Evolutionary conservation across 2,329 filamentous ascomycete species (phyloP).

Genomic region (Elsinoe australis): DNA sequence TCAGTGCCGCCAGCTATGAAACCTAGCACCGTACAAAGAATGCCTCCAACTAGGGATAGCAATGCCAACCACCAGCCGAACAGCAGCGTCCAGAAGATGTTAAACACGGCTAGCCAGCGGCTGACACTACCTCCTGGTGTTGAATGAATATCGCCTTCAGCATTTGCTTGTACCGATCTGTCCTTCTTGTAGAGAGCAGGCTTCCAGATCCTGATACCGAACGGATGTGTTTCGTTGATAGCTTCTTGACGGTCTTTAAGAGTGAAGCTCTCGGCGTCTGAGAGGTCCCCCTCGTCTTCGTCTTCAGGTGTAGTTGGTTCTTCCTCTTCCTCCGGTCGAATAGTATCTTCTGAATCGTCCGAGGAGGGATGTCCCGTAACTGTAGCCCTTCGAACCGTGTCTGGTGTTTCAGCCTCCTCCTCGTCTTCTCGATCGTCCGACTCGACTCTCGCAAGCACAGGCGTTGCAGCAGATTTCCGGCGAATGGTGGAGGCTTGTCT

Average conservation of each 20-base stretch:
- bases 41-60: conserved; percentile 64
- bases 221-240: conserved; percentile 97
- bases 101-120: conserved; percentile 77
- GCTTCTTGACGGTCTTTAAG: conserved; percentile 93
- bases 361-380: conserved; percentile 16
- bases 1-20: conserved; percentile 72
- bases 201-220: conserved; percentile 98
- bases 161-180: conserved; percentile 89
- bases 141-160: conserved; percentile 95
- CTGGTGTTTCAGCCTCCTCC: conserved; percentile 16
- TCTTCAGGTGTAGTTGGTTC: conserved; percentile 38
- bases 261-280: conserved; percentile 95
- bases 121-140: conserved; percentile 81
- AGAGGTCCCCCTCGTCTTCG: conserved; percentile 65
- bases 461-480: conserved; percentile 40
- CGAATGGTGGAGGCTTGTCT: conserved; percentile 46
- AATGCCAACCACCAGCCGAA: conserved; percentile 96
- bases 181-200: conserved; percentile 97
- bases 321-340: conserved; percentile 35
- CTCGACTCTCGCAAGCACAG: conserved; percentile 43
- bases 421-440: conserved; percentile 43
- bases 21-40: conserved; percentile 69
- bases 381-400: neutral
- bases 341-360: conserved; percentile 37
- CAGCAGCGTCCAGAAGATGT: conserved; percentile 77